These are phyloP conservation scores for Linum tenue DNA, from an alignment of 345 rosid genomes.

Conservation along the genomic window DNA sequence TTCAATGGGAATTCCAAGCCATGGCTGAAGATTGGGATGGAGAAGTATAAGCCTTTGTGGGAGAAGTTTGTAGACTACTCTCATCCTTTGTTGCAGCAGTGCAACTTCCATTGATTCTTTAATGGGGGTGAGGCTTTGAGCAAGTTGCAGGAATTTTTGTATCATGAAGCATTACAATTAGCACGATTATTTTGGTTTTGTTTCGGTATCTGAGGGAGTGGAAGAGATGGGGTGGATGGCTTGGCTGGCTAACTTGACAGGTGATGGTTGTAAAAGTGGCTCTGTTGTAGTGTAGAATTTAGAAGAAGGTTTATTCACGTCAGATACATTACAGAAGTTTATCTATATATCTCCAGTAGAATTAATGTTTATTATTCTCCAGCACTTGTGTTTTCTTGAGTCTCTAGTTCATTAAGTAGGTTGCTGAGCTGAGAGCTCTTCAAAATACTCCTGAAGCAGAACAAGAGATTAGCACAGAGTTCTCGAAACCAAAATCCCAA, in stretches of 20 bases:
- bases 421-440: conserved; percentile 25
- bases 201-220: background rate
- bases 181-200: background rate
- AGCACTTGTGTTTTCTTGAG: too few species aligned
- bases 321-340: too few species aligned
- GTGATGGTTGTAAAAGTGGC: background rate
- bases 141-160: background rate
- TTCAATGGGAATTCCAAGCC: conserved; percentile 92
- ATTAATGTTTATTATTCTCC: too few species aligned
- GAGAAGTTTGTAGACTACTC: conserved; percentile 79
- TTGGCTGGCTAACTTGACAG: background rate
- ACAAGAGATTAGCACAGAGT: background rate
- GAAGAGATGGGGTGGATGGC: too few species aligned
- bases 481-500: background rate
- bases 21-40: conserved; percentile 95
- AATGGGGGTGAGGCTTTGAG: too few species aligned
- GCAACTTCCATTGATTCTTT: conserved; percentile 68
- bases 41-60: conserved; percentile 90
- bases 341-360: too few species aligned
- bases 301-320: background rate
- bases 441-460: conserved; percentile 59
- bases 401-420: too few species aligned
- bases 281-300: background rate
- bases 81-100: conserved; percentile 67
- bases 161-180: background rate